phyloP scores from a whole-genome alignment of 495 filamentous ascomycete species.

The Thermochaetoides thermophila region DNA sequence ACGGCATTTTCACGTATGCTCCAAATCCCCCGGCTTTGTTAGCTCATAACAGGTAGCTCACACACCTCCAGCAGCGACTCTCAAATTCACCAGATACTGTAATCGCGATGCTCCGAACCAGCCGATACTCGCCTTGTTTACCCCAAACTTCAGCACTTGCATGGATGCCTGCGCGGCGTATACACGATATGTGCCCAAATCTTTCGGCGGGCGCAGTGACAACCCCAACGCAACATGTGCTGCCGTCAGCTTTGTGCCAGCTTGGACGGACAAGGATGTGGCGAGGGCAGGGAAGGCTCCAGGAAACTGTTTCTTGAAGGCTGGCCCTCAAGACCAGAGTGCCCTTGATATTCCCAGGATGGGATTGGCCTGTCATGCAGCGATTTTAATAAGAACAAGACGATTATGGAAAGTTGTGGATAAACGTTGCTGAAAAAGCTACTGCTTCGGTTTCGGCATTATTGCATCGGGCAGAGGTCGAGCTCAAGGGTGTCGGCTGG shows the following conservation, averaged over 20 bases:
- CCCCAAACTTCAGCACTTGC: slow-evolving; percentile 26
- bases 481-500: too few relatives aligned
- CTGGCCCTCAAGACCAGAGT: slow-evolving; percentile 20
- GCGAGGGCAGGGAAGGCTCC: slow-evolving; percentile 18
- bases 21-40: too few relatives aligned
- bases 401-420: background rate
- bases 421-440: too few relatives aligned
- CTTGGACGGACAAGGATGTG: slow-evolving; percentile 23
- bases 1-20: too few relatives aligned
- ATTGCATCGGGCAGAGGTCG: too few relatives aligned
- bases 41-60: background rate
- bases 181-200: slow-evolving; percentile 17
- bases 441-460: too few relatives aligned
- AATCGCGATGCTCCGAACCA: slow-evolving; percentile 19
- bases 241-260: slow-evolving; percentile 29
- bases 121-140: slow-evolving; percentile 24
- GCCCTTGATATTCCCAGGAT: slow-evolving; percentile 18
- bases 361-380: slow-evolving; percentile 14
- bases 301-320: slow-evolving; percentile 34
- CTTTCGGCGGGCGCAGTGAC: slow-evolving; percentile 12
- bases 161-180: slow-evolving; percentile 34
- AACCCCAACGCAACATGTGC: slow-evolving; percentile 21
- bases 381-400: slow-evolving; percentile 3
- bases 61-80: slow-evolving; percentile 14
- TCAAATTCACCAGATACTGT: slow-evolving; percentile 26